A percentile compares a stretch with the other conserved stretches of the same genome.
Conservation (phyloP, 331 rosid genomes). For the Malus hybrid region DNA sequence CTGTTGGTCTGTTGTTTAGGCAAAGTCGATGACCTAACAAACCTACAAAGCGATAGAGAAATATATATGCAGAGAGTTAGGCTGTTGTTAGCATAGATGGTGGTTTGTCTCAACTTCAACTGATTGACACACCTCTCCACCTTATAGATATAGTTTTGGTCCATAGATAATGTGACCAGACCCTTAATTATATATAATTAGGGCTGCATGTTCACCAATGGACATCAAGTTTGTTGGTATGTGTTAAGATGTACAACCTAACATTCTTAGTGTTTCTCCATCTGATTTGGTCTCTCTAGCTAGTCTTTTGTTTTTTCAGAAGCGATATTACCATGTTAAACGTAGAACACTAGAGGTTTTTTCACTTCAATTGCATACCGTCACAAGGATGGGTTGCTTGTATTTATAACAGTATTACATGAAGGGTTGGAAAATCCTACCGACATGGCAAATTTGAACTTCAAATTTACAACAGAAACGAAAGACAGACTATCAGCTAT, state of each 20-base stretch:
- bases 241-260: not conserved
- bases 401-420: too few relatives aligned
- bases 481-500: too few relatives aligned
- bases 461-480: too few relatives aligned
- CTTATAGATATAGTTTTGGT: not conserved
- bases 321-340: too few relatives aligned
- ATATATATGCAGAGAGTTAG: not conserved
- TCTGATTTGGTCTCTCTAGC: not conserved
- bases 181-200: not conserved
- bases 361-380: too few relatives aligned
- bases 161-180: not conserved
- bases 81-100: constrained; percentile 2
- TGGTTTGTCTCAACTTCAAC: constrained; percentile 9
- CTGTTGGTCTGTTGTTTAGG: too few relatives aligned
- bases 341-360: too few relatives aligned
- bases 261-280: not conserved
- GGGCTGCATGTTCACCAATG: constrained; percentile 4
- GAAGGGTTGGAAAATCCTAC: too few relatives aligned
- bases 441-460: too few relatives aligned
- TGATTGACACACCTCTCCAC: not conserved
- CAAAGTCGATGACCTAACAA: constrained; percentile 16
- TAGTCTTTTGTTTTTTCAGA: too few relatives aligned
- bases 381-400: too few relatives aligned
- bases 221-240: not conserved
- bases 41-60: not conserved